These are phyloP conservation scores for Acidiella bohemica DNA, from an alignment of 495 filamentous ascomycete species.

Conservation along the genomic window DNA sequence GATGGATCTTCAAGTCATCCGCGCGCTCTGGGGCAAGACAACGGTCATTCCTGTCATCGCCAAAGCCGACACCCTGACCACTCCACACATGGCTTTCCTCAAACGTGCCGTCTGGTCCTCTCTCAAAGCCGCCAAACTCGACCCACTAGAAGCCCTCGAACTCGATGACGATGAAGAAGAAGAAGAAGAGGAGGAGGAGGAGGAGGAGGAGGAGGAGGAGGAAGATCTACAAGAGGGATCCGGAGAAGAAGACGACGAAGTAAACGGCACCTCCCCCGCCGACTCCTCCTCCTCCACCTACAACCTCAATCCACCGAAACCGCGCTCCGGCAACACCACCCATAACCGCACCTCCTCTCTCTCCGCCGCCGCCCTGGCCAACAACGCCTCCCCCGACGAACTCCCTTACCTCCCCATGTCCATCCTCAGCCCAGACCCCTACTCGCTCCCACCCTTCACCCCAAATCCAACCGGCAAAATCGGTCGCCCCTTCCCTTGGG, in stretches of 20 bases:
- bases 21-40: constrained; percentile 82
- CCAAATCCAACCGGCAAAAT: constrained; percentile 38
- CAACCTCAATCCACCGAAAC: constrained; percentile 14
- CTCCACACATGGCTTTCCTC: constrained; percentile 81
- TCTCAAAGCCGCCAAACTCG: constrained; percentile 70
- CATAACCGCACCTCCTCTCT: constrained; percentile 15
- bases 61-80: constrained; percentile 93
- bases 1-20: constrained; percentile 80
- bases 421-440: constrained; percentile 84
- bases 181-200: constrained; percentile 37
- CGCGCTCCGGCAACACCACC: constrained; percentile 9
- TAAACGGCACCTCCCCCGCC: constrained; percentile 21
- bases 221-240: constrained; percentile 6
- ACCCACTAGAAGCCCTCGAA: constrained; percentile 75
- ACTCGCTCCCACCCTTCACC: constrained; percentile 40
- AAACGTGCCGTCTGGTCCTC: constrained; percentile 84
- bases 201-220: constrained; percentile 22
- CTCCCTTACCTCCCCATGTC: constrained; percentile 60
- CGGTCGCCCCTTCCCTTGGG: constrained; percentile 88
- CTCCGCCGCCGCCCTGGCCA: constrained; percentile 8
- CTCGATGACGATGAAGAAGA: constrained; percentile 57
- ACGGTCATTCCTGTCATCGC: constrained; percentile 92
- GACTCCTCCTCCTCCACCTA: constrained; percentile 21
- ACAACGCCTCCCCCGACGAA: constrained; percentile 20
- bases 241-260: background rate